phyloP scores from a whole-genome alignment of 768 basidiomycete species.

The Mrakia frigida region DNA sequence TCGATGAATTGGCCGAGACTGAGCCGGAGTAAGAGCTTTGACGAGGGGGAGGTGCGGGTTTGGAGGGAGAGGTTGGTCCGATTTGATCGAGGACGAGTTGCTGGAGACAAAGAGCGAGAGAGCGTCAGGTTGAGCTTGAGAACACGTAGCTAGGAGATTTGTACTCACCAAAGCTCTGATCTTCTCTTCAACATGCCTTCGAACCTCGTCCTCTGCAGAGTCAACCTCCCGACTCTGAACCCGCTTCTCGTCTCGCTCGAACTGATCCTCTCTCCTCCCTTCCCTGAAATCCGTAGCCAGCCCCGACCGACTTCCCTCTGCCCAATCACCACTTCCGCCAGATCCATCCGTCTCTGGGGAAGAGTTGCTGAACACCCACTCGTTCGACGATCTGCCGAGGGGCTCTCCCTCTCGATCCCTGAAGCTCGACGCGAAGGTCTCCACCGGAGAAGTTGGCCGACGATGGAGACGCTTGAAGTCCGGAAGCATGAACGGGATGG shows the following conservation, averaged over 20 bases:
- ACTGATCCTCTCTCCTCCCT: neutral
- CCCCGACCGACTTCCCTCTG: neutral
- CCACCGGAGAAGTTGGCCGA: neutral
- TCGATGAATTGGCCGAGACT: neutral
- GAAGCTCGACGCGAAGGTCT: slow-evolving; percentile 10
- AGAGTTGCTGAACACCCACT: neutral
- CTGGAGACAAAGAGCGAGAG: neutral
- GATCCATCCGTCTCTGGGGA: neutral
- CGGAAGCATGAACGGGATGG: slow-evolving; percentile 1
- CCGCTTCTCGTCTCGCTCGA: neutral
- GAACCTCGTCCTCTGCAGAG: neutral
- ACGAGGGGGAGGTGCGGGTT: neutral
- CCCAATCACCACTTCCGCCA: neutral
- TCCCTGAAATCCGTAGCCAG: no score
- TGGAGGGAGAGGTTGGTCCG: neutral
- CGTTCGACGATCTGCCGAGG: neutral
- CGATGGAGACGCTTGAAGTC: neutral
- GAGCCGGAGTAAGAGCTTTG: neutral
- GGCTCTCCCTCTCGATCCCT: neutral
- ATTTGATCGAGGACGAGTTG: slow-evolving; percentile 13
- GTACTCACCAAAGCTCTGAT: slow-evolving; percentile 2
- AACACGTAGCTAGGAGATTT: neutral
- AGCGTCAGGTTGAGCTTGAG: neutral
- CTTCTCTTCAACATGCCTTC: neutral
- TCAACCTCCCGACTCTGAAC: neutral